Evolutionary conservation across 2,329 filamentous ascomycete species (phyloP).

Genomic region (Coniochaeta prunicola): DNA sequence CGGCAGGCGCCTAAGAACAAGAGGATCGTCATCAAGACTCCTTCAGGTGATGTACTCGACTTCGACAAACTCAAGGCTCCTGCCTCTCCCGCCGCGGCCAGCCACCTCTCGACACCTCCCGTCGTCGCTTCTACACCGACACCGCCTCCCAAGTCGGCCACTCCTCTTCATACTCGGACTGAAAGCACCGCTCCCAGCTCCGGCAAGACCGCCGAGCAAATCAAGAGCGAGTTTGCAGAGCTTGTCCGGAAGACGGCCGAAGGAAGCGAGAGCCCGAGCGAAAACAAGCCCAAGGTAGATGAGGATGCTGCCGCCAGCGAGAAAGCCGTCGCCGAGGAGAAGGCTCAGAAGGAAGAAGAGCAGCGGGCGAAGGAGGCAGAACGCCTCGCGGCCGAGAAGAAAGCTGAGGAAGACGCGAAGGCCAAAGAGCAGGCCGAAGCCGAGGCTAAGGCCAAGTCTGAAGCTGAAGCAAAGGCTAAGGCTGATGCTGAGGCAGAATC

Average conservation of each 20-base stretch:
- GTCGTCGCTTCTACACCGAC: slow-evolving; percentile 70
- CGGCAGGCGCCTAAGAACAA: slow-evolving; percentile 50
- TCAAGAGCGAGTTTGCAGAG: slow-evolving; percentile 64
- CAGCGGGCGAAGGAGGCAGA: slow-evolving; percentile 3
- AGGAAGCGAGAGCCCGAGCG: slow-evolving; percentile 21
- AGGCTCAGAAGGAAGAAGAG: slow-evolving; percentile 20
- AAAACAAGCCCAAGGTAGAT: slow-evolving; percentile 22
- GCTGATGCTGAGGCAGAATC: slow-evolving; percentile 23
- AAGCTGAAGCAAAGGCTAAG: slow-evolving; percentile 20
- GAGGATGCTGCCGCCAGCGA: slow-evolving; percentile 15
- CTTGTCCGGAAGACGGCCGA: slow-evolving; percentile 59
- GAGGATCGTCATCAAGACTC: slow-evolving; percentile 77
- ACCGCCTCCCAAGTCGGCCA: slow-evolving; percentile 69
- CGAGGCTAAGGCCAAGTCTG: slow-evolving; percentile 16
- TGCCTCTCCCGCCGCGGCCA: slow-evolving; percentile 47
- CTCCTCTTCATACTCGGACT: slow-evolving; percentile 59
- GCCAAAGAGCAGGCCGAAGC: slow-evolving; percentile 19
- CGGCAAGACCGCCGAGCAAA: slow-evolving; percentile 72
- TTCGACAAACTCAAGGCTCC: slow-evolving; percentile 52
- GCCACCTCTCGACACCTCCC: slow-evolving; percentile 53
- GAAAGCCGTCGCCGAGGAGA: slow-evolving; percentile 17
- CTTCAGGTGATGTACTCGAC: slow-evolving; percentile 70
- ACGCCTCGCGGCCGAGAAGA: slow-evolving; percentile 9
- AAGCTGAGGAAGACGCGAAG: slow-evolving; percentile 18
- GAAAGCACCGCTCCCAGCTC: slow-evolving; percentile 59